Evolutionary conservation across 805 yeast species (phyloP).

Genomic region (Alloascoidea hylecoeti): DNA sequence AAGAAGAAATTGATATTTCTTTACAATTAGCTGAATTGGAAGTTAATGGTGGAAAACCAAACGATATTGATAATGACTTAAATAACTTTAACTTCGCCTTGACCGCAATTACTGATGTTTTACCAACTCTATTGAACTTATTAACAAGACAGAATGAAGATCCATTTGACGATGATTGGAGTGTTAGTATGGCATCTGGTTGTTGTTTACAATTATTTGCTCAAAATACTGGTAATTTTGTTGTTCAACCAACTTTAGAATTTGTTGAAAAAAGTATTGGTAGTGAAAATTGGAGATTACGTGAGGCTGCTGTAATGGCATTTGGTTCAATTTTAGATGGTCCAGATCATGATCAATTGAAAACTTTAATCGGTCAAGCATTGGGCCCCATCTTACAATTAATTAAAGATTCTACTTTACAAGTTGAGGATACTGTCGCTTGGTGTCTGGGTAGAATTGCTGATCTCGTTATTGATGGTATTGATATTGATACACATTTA

Average conservation of each 20-base stretch:
- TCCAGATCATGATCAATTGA: constrained; percentile 63
- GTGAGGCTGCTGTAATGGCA: constrained; percentile 99
- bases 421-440: constrained; percentile 93
- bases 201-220: constrained; percentile 93
- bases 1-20: constrained; percentile 80
- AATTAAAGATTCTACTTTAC: constrained; percentile 62
- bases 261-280: constrained; percentile 70
- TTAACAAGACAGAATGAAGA: constrained; percentile 86
- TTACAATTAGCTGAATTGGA: constrained; percentile 24
- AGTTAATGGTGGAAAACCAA: constrained; percentile 12
- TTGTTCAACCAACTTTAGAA: constrained; percentile 70
- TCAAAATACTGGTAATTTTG: constrained; percentile 74
- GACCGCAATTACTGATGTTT: constrained; percentile 69
- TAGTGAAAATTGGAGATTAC: constrained; percentile 58
- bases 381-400: constrained; percentile 61
- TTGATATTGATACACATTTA: constrained; percentile 49
- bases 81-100: constrained; percentile 70
- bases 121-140: constrained; percentile 72
- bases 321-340: constrained; percentile 96
- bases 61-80: constrained; percentile 31
- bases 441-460: constrained; percentile 98
- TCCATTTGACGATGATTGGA: constrained; percentile 88
- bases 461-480: constrained; percentile 67
- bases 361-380: constrained; percentile 64
- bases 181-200: constrained; percentile 97